A percentile compares a stretch with the other conserved stretches of the same genome.
phyloP scores from a whole-genome alignment of 192 early-diverging fungal genomes.

The Oehlia diaphana region DNA sequence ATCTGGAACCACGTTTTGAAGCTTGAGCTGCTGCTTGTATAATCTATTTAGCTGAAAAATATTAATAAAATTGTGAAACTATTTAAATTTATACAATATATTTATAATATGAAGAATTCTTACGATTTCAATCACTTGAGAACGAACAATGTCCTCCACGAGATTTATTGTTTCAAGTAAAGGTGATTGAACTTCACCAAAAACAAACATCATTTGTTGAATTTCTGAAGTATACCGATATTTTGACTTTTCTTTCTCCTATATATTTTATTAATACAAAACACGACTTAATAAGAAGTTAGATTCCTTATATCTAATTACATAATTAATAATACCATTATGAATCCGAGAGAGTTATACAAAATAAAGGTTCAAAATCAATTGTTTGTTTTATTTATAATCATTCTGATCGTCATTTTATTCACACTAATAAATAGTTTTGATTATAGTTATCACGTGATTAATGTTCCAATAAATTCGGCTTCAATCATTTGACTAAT shows the following conservation, averaged over 20 bases:
- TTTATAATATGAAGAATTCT: constrained; percentile 20
- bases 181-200: constrained; percentile 92
- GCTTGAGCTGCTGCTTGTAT: constrained; percentile 87
- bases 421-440: too few relatives aligned
- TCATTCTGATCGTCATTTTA: too few relatives aligned
- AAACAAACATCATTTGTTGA: constrained; percentile 99
- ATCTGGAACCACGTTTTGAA: constrained; percentile 75
- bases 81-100: neutral
- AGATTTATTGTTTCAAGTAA: constrained; percentile 83
- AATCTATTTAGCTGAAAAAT: constrained; percentile 47
- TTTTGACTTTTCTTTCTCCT: constrained; percentile 45
- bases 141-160: constrained; percentile 93
- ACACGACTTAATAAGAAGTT: constrained; percentile 34
- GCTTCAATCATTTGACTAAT: too few relatives aligned
- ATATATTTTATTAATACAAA: neutral
- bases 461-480: too few relatives aligned
- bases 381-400: too few relatives aligned
- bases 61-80: neutral
- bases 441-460: too few relatives aligned
- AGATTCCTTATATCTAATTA: constrained; percentile 21
- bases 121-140: constrained; percentile 94
- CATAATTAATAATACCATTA: too few relatives aligned
- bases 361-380: too few relatives aligned
- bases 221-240: constrained; percentile 76
- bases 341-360: too few relatives aligned